Evolutionary conservation across 148 eudicot genomes (phyloP), one percentile per base, ranked within the genome.

Genomic region (Silene latifolia): DNA sequence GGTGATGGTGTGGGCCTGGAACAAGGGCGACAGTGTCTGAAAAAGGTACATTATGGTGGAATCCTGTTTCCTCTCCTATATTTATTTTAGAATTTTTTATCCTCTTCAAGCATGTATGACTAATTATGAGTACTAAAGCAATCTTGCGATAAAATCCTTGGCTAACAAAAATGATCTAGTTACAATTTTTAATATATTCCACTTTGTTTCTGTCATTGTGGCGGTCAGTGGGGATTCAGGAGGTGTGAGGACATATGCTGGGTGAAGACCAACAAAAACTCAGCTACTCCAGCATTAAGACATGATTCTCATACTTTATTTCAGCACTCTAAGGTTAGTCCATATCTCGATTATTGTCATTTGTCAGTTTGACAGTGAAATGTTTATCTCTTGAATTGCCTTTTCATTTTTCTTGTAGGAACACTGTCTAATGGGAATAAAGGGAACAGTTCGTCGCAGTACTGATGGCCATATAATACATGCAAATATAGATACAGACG

Each of bases 181-280:
- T 7, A 21, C 69, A 13, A 69, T 5, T 58, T 60, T 10, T 42
- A 5, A 10, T 0, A 1, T 57, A 53, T 12, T 46, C 56, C 5
- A 44, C 24, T 42, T 29, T 63, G 0, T 64, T 67, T 32, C 10
- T 51, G 24, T 72, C 18, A 3, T 72, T 72, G 15, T 19, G 63
- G 23, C 27, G 32, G 80, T 78, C 80, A 95, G 98, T 95, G 98
- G 98, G 98, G 98, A 65, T 92, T 92, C 71, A 86, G 98, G 58
- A 92, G 98, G 79, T 95, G 98, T 73, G 98, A 95, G 84, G 98
- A 95, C 76, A 95, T 92, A 72, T 95, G 97, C 74, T 95, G 98
- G 97, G 97, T 95, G 87, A 95, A 95, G 86, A 95, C 97, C 53
- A 95, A 95, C 82, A 95, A 90, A 88, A 80, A 87, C 23, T 89